phyloP scores from a whole-genome alignment of 352 stramenopile genomes.

The Globisporangium megalacanthum region DNA sequence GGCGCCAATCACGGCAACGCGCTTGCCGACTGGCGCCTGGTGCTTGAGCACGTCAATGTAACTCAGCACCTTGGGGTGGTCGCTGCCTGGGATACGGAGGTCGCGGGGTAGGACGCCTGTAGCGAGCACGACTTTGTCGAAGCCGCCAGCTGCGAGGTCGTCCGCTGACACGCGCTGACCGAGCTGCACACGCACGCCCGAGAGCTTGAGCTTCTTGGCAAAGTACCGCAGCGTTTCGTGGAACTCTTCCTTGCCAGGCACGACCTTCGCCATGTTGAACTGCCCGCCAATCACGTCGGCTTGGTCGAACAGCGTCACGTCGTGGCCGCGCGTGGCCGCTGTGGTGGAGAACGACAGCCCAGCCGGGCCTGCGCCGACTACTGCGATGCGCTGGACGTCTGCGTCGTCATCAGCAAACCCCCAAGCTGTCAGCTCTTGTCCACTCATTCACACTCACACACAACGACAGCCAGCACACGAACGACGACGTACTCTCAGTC shows the following conservation, averaged over 20 bases:
- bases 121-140: constrained; percentile 94
- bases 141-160: constrained; percentile 47
- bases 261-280: constrained; percentile 96
- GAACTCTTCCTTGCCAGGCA: constrained; percentile 98
- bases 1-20: constrained; percentile 94
- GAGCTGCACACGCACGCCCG: constrained; percentile 80
- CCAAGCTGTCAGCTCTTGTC: no score
- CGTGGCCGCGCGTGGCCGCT: constrained; percentile 87
- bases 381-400: constrained; percentile 64
- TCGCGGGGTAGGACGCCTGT: constrained; percentile 91
- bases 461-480: background rate
- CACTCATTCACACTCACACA: constrained; percentile 1
- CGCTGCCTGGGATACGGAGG: constrained; percentile 83
- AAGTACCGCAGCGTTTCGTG: constrained; percentile 97
- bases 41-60: constrained; percentile 96
- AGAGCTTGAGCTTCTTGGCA: constrained; percentile 81
- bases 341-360: constrained; percentile 90
- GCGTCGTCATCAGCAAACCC: no score
- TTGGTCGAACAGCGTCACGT: constrained; percentile 94
- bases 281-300: constrained; percentile 86
- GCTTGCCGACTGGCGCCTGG: constrained; percentile 84
- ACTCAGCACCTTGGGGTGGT: constrained; percentile 89
- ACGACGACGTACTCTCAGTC: constrained; percentile 20
- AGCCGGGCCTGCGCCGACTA: constrained; percentile 93
- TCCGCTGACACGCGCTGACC: constrained; percentile 37